Conservation (phyloP, 345 rosid species). For the Melaleuca quinquenervia region DNA sequence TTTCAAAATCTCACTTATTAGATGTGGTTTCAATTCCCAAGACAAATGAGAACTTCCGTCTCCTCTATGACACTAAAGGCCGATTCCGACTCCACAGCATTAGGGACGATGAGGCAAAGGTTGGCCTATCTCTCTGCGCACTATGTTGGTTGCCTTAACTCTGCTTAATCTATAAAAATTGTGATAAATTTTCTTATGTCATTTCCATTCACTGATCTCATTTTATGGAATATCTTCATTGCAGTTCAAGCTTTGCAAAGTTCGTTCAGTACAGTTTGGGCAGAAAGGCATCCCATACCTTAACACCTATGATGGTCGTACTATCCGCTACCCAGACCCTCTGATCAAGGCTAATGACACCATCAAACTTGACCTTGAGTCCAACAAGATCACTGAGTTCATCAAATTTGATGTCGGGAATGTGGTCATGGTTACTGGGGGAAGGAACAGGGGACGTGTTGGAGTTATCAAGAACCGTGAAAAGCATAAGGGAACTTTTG, state of each 20-base stretch:
- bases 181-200: background rate
- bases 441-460: background rate
- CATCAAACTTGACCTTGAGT: background rate
- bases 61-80: background rate
- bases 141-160: background rate
- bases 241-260: background rate
- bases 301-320: background rate
- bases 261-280: background rate
- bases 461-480: background rate
- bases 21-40: background rate
- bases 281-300: background rate
- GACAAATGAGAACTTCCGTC: background rate
- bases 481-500: background rate
- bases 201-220: background rate
- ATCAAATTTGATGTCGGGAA: background rate
- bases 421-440: background rate
- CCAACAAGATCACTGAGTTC: background rate
- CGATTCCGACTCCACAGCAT: background rate
- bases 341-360: background rate
- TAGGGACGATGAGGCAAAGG: background rate
- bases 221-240: background rate
- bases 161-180: background rate
- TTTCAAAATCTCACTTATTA: background rate
- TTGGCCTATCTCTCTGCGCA: background rate
- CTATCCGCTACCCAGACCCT: background rate